Conservation (phyloP, 202 grass and related monocot species). For the Brachypodium distachyon region DNA sequence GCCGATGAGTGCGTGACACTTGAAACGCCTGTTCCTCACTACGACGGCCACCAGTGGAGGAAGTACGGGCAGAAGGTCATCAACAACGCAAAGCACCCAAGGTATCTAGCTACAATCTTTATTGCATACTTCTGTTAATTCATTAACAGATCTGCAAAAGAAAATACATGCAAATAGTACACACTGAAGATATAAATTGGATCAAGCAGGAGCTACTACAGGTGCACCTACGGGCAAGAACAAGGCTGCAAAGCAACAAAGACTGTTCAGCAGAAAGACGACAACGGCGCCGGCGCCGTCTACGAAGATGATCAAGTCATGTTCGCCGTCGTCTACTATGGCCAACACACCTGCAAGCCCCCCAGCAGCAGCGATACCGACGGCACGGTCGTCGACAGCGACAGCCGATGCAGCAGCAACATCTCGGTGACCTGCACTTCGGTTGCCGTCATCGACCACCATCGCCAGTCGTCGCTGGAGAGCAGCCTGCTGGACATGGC, state of each 20-base stretch:
- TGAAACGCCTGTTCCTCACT: slow-evolving; percentile 37
- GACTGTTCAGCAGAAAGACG: slow-evolving; percentile 30
- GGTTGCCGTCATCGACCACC: neutral
- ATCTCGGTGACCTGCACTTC: neutral
- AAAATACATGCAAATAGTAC: neutral
- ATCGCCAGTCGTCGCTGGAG: neutral
- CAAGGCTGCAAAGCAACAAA: slow-evolving; percentile 27
- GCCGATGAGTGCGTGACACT: slow-evolving; percentile 4
- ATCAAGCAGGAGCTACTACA: slow-evolving; percentile 47
- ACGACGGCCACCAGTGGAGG: slow-evolving; percentile 57
- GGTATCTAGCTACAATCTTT: neutral
- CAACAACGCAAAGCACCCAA: slow-evolving; percentile 33
- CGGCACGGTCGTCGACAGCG: neutral
- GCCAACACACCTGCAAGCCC: slow-evolving; percentile 26
- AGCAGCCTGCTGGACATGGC: neutral
- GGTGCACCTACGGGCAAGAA: slow-evolving; percentile 43
- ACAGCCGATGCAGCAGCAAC: neutral
- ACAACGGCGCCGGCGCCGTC: no score
- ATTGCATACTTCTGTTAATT: neutral
- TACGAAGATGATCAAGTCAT: neutral
- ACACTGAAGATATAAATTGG: neutral
- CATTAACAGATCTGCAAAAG: neutral
- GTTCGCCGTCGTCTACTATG: slow-evolving; percentile 30
- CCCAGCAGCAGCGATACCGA: neutral
- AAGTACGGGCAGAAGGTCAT: slow-evolving; percentile 79